These are phyloP conservation scores for Leccinum ponderosum DNA, from an alignment of 1,284 basidiomycete genomes.

Conservation along the genomic window DNA sequence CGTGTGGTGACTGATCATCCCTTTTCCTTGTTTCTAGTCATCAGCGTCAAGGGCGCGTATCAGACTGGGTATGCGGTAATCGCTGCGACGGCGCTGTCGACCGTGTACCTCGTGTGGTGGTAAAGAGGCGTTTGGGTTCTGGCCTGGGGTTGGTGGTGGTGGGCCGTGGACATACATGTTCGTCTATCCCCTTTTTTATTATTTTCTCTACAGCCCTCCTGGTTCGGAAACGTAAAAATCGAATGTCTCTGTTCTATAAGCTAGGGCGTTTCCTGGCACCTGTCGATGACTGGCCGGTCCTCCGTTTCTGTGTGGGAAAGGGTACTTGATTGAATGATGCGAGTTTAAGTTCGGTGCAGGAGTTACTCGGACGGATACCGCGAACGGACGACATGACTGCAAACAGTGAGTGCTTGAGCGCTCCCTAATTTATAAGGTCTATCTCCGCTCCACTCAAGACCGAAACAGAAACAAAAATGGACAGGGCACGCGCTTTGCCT, in stretches of 20 bases:
- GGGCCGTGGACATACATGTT: not conserved
- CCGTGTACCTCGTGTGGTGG: slow-evolving; percentile 56
- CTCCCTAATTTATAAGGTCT: too few relatives aligned
- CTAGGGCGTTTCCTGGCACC: not conserved
- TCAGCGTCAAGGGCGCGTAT: slow-evolving; percentile 81
- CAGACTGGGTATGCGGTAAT: slow-evolving; percentile 80
- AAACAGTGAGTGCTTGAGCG: too few relatives aligned
- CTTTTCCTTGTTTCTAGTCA: slow-evolving; percentile 48
- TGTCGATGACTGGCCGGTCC: not conserved
- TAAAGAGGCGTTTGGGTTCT: slow-evolving; percentile 19
- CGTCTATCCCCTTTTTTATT: not conserved
- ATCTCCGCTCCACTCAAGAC: too few relatives aligned
- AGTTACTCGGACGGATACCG: not conserved
- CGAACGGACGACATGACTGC: too few relatives aligned
- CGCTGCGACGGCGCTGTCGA: slow-evolving; percentile 77
- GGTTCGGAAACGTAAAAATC: not conserved
- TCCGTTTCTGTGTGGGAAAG: not conserved
- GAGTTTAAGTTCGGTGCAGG: not conserved
- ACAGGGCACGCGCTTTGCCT: too few relatives aligned
- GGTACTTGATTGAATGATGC: not conserved
- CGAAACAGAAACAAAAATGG: too few relatives aligned
- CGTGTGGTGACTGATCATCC: not conserved
- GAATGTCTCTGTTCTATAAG: not conserved
- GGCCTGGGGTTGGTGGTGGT: not conserved
- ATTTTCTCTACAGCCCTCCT: not conserved